These are phyloP conservation scores for Exsudoporus floridanus DNA, from an alignment of 1,284 basidiomycete species.

Conservation along the genomic window DNA sequence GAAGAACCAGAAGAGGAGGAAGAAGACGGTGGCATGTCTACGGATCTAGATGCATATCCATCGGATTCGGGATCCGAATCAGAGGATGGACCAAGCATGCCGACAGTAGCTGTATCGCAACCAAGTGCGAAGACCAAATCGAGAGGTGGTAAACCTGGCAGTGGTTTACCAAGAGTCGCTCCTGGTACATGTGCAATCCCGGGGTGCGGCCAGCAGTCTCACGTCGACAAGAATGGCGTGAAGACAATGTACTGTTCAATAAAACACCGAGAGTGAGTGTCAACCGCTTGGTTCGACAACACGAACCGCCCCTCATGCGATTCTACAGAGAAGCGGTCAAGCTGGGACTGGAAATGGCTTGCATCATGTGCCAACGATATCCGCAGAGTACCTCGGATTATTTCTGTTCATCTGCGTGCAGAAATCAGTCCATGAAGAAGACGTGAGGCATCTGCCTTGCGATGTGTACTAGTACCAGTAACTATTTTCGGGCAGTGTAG, in stretches of 20 bases:
- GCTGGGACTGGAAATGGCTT: conserved; percentile 30
- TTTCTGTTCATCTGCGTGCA: conserved; percentile 35
- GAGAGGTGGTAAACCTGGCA: conserved; percentile 13
- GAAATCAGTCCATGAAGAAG: conserved; percentile 35
- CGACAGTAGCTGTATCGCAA: conserved; percentile 6
- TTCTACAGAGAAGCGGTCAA: conserved; percentile 33
- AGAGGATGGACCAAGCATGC: conserved; percentile 21
- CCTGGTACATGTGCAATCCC: conserved; percentile 27
- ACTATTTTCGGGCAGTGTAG: background rate
- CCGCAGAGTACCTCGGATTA: conserved; percentile 34
- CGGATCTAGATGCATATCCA: conserved; percentile 36
- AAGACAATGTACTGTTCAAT: conserved; percentile 33
- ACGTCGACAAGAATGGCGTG: conserved; percentile 29
- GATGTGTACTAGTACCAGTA: conserved; percentile 1
- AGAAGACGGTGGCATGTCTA: conserved; percentile 19
- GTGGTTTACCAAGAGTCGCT: conserved; percentile 1
- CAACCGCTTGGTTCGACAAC: background rate
- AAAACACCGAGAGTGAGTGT: conserved; percentile 35
- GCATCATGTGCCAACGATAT: conserved; percentile 37
- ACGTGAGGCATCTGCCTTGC: conserved; percentile 19
- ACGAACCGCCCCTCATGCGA: conserved; percentile 8
- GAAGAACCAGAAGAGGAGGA: conserved; percentile 24
- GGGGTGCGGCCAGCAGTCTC: conserved; percentile 25
- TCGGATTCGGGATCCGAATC: conserved; percentile 31
- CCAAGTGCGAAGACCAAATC: conserved; percentile 11